Percentiles rank a stretch among this genome's conserved stretches.
Evolutionary conservation across 352 stramenopile genomes (phyloP).

Genomic region (Phytophthora pluvialis): DNA sequence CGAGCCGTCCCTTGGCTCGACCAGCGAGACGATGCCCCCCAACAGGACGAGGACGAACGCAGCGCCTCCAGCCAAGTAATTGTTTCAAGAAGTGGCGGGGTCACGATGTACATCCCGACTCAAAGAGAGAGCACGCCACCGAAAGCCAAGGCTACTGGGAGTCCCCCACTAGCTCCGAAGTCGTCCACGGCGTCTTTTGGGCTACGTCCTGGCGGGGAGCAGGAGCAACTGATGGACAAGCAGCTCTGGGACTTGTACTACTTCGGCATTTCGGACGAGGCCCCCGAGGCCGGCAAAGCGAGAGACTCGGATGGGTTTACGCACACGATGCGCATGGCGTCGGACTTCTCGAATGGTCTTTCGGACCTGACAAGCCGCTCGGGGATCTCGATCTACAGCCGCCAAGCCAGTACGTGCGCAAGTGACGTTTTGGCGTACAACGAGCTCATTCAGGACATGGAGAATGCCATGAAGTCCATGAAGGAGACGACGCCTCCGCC

Average conservation of each 20-base stretch:
- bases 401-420: conserved; percentile 55
- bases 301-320: conserved; percentile 16
- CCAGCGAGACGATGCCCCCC: conserved; percentile 22
- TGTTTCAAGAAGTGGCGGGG: conserved; percentile 46
- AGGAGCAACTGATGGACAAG: conserved; percentile 58
- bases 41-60: not conserved
- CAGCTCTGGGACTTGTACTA: conserved; percentile 65
- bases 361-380: conserved; percentile 36
- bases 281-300: conserved; percentile 2
- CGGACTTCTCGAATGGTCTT: conserved; percentile 33
- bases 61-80: conserved; percentile 35
- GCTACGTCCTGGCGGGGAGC: conserved; percentile 18
- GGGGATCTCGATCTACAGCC: conserved; percentile 47
- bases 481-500: conserved; percentile 19
- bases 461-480: conserved; percentile 39
- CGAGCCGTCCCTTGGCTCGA: conserved; percentile 32
- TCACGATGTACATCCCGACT: conserved; percentile 62
- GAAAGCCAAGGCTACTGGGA: conserved; percentile 8
- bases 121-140: conserved; percentile 23
- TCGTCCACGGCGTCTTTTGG: conserved; percentile 18
- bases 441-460: conserved; percentile 70
- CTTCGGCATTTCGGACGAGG: conserved; percentile 58
- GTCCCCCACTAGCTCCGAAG: conserved; percentile 17
- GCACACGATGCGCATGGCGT: conserved; percentile 29
- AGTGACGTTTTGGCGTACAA: conserved; percentile 73